Conservation (phyloP, 1,139 yeast species). For the Casaregolazyma suthepensis region DNA sequence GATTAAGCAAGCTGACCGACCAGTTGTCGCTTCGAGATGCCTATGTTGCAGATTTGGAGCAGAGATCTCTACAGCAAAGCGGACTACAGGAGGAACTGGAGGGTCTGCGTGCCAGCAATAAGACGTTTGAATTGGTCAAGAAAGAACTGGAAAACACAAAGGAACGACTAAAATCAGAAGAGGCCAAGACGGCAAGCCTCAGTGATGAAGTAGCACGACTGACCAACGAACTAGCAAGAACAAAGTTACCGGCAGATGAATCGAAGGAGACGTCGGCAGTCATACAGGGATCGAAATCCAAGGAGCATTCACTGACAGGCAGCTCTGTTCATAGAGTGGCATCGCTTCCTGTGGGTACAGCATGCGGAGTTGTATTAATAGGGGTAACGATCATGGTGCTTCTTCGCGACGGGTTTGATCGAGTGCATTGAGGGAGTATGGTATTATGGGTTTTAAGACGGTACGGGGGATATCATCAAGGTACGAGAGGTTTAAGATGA, state of each 20-base stretch:
- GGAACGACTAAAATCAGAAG: conserved; percentile 18
- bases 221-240: conserved; percentile 14
- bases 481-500: too few species aligned
- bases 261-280: not conserved
- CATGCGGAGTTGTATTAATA: conserved; percentile 25
- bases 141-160: conserved; percentile 11
- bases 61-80: not conserved
- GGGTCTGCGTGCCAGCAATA: conserved; percentile 1
- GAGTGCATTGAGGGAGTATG: not conserved
- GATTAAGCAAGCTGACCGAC: conserved; percentile 17
- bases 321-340: not conserved
- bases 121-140: conserved; percentile 8
- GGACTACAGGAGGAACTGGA: conserved; percentile 9
- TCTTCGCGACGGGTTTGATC: conserved; percentile 15
- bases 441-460: too few species aligned
- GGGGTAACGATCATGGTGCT: conserved; percentile 25
- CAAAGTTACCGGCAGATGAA: conserved; percentile 1
- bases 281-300: conserved; percentile 5
- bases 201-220: conserved; percentile 20
- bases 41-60: conserved; percentile 21
- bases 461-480: too few species aligned
- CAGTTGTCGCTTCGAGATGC: conserved; percentile 22
- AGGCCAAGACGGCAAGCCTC: conserved; percentile 16
- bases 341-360: conserved; percentile 21
- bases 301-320: not conserved